These are phyloP conservation scores for Trichoderma erinaceum DNA, from an alignment of 495 filamentous ascomycete genomes.

Conservation along the genomic window DNA sequence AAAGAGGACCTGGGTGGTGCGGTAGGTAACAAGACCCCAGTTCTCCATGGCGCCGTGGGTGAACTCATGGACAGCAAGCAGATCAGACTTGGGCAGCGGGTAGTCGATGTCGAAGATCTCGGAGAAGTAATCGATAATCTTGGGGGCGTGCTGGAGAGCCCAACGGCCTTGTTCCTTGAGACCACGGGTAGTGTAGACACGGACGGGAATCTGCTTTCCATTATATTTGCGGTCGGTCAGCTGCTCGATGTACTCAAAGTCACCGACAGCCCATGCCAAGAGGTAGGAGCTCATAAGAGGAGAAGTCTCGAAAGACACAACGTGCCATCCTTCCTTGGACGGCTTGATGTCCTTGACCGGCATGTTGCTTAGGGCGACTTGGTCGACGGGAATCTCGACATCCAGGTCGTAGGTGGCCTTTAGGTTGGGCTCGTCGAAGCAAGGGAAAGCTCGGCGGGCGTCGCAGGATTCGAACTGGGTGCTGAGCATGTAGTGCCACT, in stretches of 20 bases:
- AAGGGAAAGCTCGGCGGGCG: constrained; percentile 88
- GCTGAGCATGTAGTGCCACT: constrained; percentile 87
- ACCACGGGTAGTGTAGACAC: constrained; percentile 90
- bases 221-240: constrained; percentile 84
- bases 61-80: constrained; percentile 96
- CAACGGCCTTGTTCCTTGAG: constrained; percentile 82
- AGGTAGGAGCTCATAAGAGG: constrained; percentile 98
- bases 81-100: constrained; percentile 89
- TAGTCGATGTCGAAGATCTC: constrained; percentile 94
- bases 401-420: constrained; percentile 93
- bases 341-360: constrained; percentile 63
- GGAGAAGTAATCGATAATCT: constrained; percentile 91
- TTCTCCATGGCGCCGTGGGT: constrained; percentile 60
- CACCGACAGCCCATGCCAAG: constrained; percentile 90
- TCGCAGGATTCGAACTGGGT: constrained; percentile 98
- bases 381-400: constrained; percentile 81
- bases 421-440: constrained; percentile 95
- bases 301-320: constrained; percentile 76
- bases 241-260: constrained; percentile 92
- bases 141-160: constrained; percentile 78
- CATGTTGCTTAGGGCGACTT: constrained; percentile 92
- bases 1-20: constrained; percentile 86
- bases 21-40: constrained; percentile 95
- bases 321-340: constrained; percentile 59
- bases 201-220: constrained; percentile 81